A percentile compares a stretch with the other conserved stretches of the same genome.
These are phyloP conservation scores for Colletotrichum paranaense DNA, from an alignment of 2,329 filamentous ascomycete genomes.

Conservation along the genomic window DNA sequence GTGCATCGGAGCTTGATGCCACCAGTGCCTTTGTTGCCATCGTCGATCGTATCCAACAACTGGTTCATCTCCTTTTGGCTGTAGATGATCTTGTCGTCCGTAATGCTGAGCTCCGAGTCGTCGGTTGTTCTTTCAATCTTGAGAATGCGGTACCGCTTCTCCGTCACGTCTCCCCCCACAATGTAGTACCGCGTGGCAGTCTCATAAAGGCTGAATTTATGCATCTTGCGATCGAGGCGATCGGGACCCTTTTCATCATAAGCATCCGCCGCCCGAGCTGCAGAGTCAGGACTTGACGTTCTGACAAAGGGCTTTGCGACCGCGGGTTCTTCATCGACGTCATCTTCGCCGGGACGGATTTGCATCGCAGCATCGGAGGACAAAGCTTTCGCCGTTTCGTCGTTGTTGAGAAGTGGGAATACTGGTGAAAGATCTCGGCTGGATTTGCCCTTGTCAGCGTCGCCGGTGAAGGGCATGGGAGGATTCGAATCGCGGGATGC, in stretches of 20 bases:
- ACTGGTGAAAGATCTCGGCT: constrained; percentile 37
- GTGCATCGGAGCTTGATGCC: constrained; percentile 91
- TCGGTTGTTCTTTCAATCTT: constrained; percentile 92
- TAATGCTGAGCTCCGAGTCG: constrained; percentile 80
- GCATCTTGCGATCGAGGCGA: constrained; percentile 75
- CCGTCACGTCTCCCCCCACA: constrained; percentile 90
- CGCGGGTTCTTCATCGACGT: constrained; percentile 69
- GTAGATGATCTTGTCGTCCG: constrained; percentile 96
- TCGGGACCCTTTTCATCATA: constrained; percentile 48
- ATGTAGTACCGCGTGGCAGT: constrained; percentile 94
- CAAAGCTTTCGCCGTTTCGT: constrained; percentile 44
- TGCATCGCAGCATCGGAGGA: constrained; percentile 39
- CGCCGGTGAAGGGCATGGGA: neutral
- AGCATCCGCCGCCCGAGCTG: constrained; percentile 44
- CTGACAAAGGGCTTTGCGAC: constrained; percentile 69
- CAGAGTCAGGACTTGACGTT: constrained; percentile 62
- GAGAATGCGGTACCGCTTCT: constrained; percentile 88
- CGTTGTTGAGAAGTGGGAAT: constrained; percentile 51
- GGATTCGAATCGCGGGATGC: neutral
- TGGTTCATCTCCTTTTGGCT: constrained; percentile 92
- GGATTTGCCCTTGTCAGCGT: neutral
- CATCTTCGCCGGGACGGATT: constrained; percentile 51
- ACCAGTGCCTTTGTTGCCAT: constrained; percentile 91
- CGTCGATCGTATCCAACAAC: constrained; percentile 92
- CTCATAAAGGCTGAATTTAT: constrained; percentile 98